Evolutionary conservation across 208 protist genomes (phyloP).

Genomic region (Strigomonas culicis): DNA sequence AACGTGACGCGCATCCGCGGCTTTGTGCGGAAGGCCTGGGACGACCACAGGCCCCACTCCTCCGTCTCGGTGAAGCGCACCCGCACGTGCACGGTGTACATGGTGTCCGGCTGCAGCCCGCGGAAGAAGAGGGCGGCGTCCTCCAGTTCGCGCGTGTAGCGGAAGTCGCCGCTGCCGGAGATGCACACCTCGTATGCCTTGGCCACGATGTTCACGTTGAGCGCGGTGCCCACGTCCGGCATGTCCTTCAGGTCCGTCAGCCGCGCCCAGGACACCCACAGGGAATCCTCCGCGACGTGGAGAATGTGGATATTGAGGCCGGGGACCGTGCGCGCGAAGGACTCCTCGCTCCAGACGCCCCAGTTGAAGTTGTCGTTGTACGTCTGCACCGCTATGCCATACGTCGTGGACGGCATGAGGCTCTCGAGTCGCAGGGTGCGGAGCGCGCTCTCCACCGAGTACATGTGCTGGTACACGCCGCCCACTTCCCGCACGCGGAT

Average conservation of each 20-base stretch:
- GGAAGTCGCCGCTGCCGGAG: conserved; percentile 72
- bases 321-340: conserved; percentile 80
- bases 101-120: conserved; percentile 77
- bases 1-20: conserved; percentile 80
- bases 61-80: conserved; percentile 68
- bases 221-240: conserved; percentile 58
- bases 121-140: conserved; percentile 82
- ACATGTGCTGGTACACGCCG: conserved; percentile 53
- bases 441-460: conserved; percentile 62
- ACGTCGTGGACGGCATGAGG: conserved; percentile 79
- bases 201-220: conserved; percentile 80
- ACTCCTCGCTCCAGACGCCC: conserved; percentile 89
- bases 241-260: conserved; percentile 51
- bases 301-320: conserved; percentile 82
- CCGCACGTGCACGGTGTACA: conserved; percentile 85
- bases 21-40: conserved; percentile 77
- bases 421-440: conserved; percentile 58
- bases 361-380: conserved; percentile 91
- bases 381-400: conserved; percentile 85
- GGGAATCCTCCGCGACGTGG: conserved; percentile 85
- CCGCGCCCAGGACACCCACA: conserved; percentile 85
- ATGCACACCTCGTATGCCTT: conserved; percentile 80
- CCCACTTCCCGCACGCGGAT: conserved; percentile 80
- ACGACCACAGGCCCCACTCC: conserved; percentile 86
- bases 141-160: conserved; percentile 65